phyloP scores from a whole-genome alignment of 108 stramenopile species.

The Stephanodiscus triporus region DNA sequence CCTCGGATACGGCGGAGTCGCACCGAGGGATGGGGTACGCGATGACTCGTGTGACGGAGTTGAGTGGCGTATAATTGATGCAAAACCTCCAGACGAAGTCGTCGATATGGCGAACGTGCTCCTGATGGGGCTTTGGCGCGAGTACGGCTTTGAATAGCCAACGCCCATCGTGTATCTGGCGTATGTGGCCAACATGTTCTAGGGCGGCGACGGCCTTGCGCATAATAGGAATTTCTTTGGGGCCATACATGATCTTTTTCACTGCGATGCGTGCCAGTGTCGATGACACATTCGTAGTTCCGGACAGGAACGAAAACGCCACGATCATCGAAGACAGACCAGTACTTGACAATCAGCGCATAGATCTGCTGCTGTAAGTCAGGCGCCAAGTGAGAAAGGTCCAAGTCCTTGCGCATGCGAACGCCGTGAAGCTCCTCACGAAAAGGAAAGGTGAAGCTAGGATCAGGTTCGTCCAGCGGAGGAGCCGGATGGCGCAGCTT shows the following conservation, averaged over 20 bases:
- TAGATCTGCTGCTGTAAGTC: neutral
- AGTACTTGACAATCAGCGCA: neutral
- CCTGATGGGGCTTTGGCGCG: slow-evolving; percentile 1
- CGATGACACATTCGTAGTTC: neutral
- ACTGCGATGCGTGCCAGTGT: neutral
- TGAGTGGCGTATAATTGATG: neutral
- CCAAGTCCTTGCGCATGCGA: neutral
- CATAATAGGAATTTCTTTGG: neutral
- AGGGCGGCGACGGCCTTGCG: neutral
- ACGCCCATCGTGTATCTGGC: neutral
- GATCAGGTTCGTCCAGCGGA: neutral
- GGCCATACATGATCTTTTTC: slow-evolving; percentile 11
- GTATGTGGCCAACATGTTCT: slow-evolving; percentile 5
- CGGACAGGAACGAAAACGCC: neutral
- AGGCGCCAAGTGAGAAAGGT: neutral
- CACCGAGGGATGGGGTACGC: slow-evolving; percentile 9
- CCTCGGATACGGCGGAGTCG: neutral
- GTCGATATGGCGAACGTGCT: neutral
- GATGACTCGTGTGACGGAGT: neutral
- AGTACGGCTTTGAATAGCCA: slow-evolving; percentile 1
- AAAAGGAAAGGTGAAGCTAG: neutral
- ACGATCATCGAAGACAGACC: slow-evolving; percentile 1
- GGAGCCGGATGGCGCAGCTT: slow-evolving; percentile 1
- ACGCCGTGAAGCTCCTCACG: neutral
- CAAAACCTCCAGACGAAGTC: slow-evolving; percentile 6